Percentiles rank a stretch among this genome's conserved stretches.
These are phyloP conservation scores for Capsicum rhomboideum DNA, from an alignment of 257 asterid genomes.

Conservation along the genomic window DNA sequence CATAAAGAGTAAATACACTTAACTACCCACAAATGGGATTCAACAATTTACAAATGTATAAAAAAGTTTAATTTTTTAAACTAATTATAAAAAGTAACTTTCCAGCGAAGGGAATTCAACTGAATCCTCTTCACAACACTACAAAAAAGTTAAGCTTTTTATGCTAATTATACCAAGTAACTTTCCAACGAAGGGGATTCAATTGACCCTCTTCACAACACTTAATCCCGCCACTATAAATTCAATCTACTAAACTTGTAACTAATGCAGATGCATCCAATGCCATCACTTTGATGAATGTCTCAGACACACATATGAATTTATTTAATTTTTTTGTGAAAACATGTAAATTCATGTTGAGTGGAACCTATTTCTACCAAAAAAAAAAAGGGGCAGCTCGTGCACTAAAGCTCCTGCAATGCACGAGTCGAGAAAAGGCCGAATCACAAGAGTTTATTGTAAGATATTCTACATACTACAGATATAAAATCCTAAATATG, in stretches of 20 bases:
- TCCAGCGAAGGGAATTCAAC: no score
- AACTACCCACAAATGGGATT: not conserved
- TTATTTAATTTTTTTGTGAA: no score
- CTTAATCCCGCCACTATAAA: not conserved
- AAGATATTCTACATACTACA: not conserved
- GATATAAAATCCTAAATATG: not conserved
- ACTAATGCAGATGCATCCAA: not conserved
- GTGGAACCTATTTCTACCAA: not conserved
- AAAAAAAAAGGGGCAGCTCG: no score
- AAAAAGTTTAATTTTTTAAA: no score
- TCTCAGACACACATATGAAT: not conserved
- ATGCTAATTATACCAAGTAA: not conserved
- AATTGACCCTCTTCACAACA: not conserved
- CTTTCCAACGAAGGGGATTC: not conserved
- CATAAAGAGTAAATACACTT: not conserved
- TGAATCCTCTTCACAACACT: not conserved
- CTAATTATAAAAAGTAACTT: no score
- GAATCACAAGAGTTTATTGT: no score
- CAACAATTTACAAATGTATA: not conserved
- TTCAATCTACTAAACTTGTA: not conserved
- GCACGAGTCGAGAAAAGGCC: no score
- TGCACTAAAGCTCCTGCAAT: no score
- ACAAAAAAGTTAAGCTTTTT: not conserved
- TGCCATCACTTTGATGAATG: not conserved
- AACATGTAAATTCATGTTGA: not conserved